Base-by-base conservation (phyloP, 345 rosid genomes). In the Mercurialis annua region DNA sequence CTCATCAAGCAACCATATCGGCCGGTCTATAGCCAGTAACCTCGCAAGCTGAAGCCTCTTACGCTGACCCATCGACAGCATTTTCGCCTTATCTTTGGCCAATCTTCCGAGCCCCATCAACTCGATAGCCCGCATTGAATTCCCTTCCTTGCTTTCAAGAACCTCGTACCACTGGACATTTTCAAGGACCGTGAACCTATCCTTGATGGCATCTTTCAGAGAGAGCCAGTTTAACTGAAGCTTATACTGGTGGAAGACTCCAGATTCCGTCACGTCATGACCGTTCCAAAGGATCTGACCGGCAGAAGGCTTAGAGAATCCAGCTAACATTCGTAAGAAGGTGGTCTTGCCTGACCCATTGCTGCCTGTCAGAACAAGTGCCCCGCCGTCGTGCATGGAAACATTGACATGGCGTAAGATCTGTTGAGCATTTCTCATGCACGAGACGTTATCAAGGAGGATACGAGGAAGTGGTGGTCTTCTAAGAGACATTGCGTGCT, bases 201-300 rank as follows among this genome's bases (percentile, higher is more conserved):
- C 94, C 30, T 83, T 89, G 56, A 93, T 66, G 0, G 91, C 94
- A 59, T 89, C 95, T 76, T 90, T 93, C 48, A 89, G 77, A 20
- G 98, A 83, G 53, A 93, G 86, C 97, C 96, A 93, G 54, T 93
- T 89, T 55, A 93, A 90, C 60, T 89, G 97, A 74, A 90, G 85
- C 80, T 87, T 93, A 85, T 87, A 93, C 57, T 93, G 98, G 9
- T 90, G 94, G 74, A 90, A 93, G 50, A 90, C 75, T 34, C 94
- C 96, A 1, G 94, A 83, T 20, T 87, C 50, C 0, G 90, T 87
- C 53, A 90, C 74, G 66, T 93, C 88, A 20, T 90, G 97, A 68
- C 92, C 96, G 2, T 90, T 90, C 98, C 97, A 90, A 27, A 89
- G 96, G 64, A 93, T 85, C 73, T 90, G 83, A 36, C 98, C 94